phyloP scores from a whole-genome alignment of 352 stramenopile genomes.

The Globisporangium abappressorium region DNA sequence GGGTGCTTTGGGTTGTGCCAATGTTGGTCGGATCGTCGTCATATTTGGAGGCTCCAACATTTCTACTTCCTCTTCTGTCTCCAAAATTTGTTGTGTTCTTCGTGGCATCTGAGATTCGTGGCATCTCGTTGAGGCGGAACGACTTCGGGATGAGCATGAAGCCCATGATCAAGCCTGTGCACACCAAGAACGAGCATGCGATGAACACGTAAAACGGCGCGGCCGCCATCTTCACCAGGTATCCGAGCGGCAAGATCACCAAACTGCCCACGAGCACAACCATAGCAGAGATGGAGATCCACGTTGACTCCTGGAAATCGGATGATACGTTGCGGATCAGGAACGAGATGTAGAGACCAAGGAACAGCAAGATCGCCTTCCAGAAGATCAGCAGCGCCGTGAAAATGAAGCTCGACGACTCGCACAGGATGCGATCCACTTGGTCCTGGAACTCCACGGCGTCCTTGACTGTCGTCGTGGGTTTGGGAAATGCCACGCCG shows the following conservation, averaged over 20 bases:
- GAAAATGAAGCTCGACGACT: conserved; percentile 30
- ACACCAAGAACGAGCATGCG: conserved; percentile 11
- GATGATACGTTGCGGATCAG: conserved; percentile 30
- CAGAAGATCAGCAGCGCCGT: conserved; percentile 36
- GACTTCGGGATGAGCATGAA: conserved; percentile 21
- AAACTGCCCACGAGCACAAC: conserved; percentile 22
- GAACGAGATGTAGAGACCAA: conserved; percentile 22
- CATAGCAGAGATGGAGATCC: conserved; percentile 30
- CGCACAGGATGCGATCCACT: conserved; percentile 12
- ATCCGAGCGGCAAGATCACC: conserved; percentile 24
- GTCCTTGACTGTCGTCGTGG: neutral
- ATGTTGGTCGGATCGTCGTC: neutral
- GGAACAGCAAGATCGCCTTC: conserved; percentile 27
- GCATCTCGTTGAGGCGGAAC: conserved; percentile 2
- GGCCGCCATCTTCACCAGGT: conserved; percentile 22
- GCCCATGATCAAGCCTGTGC: conserved; percentile 16
- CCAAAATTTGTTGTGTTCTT: neutral
- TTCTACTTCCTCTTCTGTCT: neutral
- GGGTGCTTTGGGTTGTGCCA: conserved; percentile 1
- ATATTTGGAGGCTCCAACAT: neutral
- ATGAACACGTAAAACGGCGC: conserved; percentile 19
- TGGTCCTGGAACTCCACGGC: conserved; percentile 5
- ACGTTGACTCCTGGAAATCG: conserved; percentile 44
- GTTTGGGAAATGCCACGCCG: conserved; percentile 10
- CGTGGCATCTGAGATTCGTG: neutral